Evolutionary conservation across 495 filamentous ascomycete species (phyloP).

Genomic region (Arthonia radiata): DNA sequence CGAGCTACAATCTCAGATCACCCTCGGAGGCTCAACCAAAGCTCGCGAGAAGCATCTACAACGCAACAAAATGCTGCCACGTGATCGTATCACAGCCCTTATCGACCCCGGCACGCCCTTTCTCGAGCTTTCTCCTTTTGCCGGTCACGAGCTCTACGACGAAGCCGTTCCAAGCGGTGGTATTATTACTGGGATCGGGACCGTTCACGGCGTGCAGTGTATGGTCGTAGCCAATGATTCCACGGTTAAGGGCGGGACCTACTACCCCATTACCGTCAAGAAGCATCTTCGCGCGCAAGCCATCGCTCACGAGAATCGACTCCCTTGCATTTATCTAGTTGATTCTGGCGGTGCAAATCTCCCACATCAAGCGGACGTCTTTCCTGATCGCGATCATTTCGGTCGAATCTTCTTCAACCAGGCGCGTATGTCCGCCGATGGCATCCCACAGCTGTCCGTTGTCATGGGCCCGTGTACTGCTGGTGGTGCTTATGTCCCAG

Average conservation of each 20-base stretch:
- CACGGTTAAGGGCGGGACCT: conserved; percentile 97
- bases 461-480: conserved; percentile 98
- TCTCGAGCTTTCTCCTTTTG: conserved; percentile 69
- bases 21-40: conserved; percentile 55
- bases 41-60: conserved; percentile 72
- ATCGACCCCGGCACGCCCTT: conserved; percentile 80
- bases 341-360: conserved; percentile 93
- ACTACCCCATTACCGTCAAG: conserved; percentile 94
- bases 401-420: conserved; percentile 98
- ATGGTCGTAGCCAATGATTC: conserved; percentile 94
- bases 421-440: conserved; percentile 46
- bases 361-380: conserved; percentile 88
- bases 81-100: conserved; percentile 70
- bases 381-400: conserved; percentile 87
- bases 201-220: conserved; percentile 71
- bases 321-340: conserved; percentile 84
- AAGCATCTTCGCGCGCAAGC: conserved; percentile 88
- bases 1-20: conserved; percentile 40
- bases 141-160: conserved; percentile 66
- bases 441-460: conserved; percentile 82
- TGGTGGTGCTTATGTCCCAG: conserved; percentile 85
- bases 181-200: conserved; percentile 82
- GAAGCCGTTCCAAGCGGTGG: conserved; percentile 74
- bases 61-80: conserved; percentile 79
- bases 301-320: conserved; percentile 67